These are phyloP conservation scores for Alternaria novae-zelandiae DNA, from an alignment of 2,329 filamentous ascomycete species.

Conservation along the genomic window DNA sequence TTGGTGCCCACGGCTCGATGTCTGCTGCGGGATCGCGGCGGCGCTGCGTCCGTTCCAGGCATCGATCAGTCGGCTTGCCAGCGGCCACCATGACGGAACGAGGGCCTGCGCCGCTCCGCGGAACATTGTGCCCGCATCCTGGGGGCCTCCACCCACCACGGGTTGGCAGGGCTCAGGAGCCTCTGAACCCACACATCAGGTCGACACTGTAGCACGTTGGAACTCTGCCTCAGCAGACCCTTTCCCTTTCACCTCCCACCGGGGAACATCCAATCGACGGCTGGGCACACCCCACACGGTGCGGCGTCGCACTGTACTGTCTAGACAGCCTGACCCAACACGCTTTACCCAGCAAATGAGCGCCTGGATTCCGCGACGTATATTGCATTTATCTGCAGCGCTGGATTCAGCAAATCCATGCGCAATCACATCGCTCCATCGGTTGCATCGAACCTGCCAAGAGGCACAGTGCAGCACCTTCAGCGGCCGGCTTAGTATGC, in stretches of 20 bases:
- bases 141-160: conserved; percentile 2
- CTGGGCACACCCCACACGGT: background rate
- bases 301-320: background rate
- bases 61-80: conserved; percentile 10
- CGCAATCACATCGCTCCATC: conserved; percentile 15
- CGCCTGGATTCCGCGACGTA: conserved; percentile 6
- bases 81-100: conserved; percentile 17
- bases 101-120: conserved; percentile 12
- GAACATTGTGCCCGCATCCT: conserved; percentile 2
- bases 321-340: background rate
- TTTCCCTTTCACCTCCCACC: background rate
- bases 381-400: conserved; percentile 17
- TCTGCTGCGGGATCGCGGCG: conserved; percentile 21
- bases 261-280: background rate
- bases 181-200: background rate
- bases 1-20: conserved; percentile 16
- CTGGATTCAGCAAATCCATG: conserved; percentile 15
- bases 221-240: background rate
- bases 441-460: conserved; percentile 10
- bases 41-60: conserved; percentile 9
- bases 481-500: background rate
- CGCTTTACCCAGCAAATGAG: conserved; percentile 17
- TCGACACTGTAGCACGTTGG: background rate
- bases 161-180: background rate
- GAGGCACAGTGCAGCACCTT: conserved; percentile 6